Percentiles rank a stretch among this genome's conserved stretches.
Evolutionary conservation across 2,329 filamentous ascomycete species (phyloP).

Genomic region (Polychaeton citri): DNA sequence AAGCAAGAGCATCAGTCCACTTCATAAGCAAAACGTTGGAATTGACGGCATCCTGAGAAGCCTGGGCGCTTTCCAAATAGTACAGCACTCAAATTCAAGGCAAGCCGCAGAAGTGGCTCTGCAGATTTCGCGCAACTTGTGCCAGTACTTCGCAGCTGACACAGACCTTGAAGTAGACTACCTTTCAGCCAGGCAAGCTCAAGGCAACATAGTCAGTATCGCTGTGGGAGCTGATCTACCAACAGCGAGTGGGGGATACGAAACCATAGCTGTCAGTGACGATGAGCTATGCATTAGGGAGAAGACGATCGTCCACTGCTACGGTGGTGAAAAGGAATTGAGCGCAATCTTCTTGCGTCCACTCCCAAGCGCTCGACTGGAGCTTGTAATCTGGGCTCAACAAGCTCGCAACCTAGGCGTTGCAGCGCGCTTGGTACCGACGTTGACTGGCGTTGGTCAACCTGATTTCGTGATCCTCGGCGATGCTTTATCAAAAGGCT

Average conservation of each 20-base stretch:
- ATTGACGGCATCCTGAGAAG: slow-evolving; percentile 42
- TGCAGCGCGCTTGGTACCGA: slow-evolving; percentile 41
- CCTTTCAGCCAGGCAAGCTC: slow-evolving; percentile 5
- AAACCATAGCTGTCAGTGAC: slow-evolving; percentile 17
- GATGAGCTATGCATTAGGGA: not conserved
- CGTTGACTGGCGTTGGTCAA: slow-evolving; percentile 43
- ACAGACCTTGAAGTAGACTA: slow-evolving; percentile 24
- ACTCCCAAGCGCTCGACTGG: slow-evolving; percentile 23
- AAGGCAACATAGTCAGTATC: slow-evolving; percentile 35
- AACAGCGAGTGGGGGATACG: slow-evolving; percentile 8
- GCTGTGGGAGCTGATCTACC: slow-evolving; percentile 17
- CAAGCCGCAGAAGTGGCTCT: slow-evolving; percentile 27
- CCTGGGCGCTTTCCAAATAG: slow-evolving; percentile 31
- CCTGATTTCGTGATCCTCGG: slow-evolving; percentile 43
- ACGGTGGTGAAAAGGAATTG: slow-evolving; percentile 9
- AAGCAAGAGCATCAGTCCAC: not conserved
- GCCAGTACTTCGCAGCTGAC: slow-evolving; percentile 46
- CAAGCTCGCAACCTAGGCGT: slow-evolving; percentile 34
- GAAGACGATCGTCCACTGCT: not conserved
- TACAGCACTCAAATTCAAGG: slow-evolving; percentile 16
- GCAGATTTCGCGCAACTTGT: slow-evolving; percentile 43
- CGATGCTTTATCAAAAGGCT: slow-evolving; percentile 18
- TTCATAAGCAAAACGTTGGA: slow-evolving; percentile 32
- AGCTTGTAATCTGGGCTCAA: slow-evolving; percentile 43
- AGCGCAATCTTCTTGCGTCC: not conserved